These are phyloP conservation scores for Sporothrix luriei DNA, from an alignment of 2,329 filamentous ascomycete genomes.

Conservation along the genomic window DNA sequence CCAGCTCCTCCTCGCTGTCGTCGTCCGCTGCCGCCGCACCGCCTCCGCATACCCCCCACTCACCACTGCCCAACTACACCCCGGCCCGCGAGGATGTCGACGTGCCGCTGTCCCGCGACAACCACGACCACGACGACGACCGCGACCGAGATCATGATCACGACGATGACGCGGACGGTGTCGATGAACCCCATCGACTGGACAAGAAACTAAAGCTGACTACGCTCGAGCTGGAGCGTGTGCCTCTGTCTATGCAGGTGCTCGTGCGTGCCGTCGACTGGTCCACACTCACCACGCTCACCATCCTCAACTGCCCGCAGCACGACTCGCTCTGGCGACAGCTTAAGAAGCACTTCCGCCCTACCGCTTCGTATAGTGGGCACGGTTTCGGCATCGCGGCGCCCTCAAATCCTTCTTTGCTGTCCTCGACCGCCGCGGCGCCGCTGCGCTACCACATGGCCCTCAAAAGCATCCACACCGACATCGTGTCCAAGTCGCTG, in stretches of 20 bases:
- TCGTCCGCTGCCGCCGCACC: not conserved
- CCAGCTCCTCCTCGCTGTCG: conserved; percentile 7
- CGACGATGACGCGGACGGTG: not conserved
- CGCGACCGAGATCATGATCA: not conserved
- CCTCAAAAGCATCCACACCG: conserved; percentile 74
- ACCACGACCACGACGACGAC: not conserved
- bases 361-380: conserved; percentile 41
- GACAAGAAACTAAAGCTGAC: conserved; percentile 67
- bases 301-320: conserved; percentile 71
- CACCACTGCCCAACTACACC: not conserved
- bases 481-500: conserved; percentile 68
- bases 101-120: not conserved
- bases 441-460: conserved; percentile 61
- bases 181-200: conserved; percentile 38
- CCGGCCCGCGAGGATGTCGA: not conserved
- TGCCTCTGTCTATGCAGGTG: conserved; percentile 72
- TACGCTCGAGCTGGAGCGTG: conserved; percentile 72
- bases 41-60: not conserved
- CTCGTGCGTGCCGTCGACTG: conserved; percentile 73
- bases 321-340: conserved; percentile 76
- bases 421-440: not conserved
- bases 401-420: conserved; percentile 26
- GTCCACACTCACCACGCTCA: conserved; percentile 69
- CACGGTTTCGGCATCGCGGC: conserved; percentile 38
- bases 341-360: conserved; percentile 64